Conservation (phyloP, 768 basidiomycete genomes). For the Panellus pusillus region DNA sequence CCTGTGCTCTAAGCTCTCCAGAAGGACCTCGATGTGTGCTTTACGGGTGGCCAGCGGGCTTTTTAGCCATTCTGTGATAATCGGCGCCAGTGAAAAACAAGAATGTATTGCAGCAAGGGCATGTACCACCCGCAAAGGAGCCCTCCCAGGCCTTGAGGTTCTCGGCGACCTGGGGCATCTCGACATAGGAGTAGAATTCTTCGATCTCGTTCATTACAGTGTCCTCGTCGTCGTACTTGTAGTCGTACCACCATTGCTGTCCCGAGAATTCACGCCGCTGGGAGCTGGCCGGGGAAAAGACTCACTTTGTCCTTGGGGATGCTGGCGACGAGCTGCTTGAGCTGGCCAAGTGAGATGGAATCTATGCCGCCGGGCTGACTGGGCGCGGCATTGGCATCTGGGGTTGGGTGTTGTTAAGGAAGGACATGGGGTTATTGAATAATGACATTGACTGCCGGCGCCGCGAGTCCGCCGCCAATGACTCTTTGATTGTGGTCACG, state of each 20-base stretch:
- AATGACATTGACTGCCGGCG: background rate
- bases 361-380: constrained; percentile 47
- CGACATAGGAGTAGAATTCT: constrained; percentile 97
- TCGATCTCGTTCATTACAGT: constrained; percentile 95
- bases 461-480: too few species aligned
- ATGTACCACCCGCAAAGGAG: constrained; percentile 74
- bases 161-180: constrained; percentile 88
- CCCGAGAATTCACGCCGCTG: constrained; percentile 25
- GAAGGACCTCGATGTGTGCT: constrained; percentile 73
- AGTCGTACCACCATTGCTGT: constrained; percentile 88
- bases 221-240: constrained; percentile 94
- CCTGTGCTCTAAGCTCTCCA: constrained; percentile 87
- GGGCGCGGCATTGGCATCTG: constrained; percentile 24
- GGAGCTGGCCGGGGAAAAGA: constrained; percentile 6
- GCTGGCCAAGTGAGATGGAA: constrained; percentile 80
- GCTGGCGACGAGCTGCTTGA: constrained; percentile 63
- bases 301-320: constrained; percentile 16
- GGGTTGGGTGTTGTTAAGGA: constrained; percentile 25
- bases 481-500: too few species aligned
- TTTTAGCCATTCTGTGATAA: constrained; percentile 70
- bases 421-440: background rate
- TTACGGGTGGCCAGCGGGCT: constrained; percentile 60
- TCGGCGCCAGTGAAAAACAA: constrained; percentile 1
- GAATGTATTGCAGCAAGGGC: background rate
- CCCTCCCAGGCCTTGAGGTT: constrained; percentile 87